These are phyloP conservation scores for Bryum argenteum DNA, from an alignment of 225 moss, liverwort and hornwort species.

Conservation along the genomic window DNA sequence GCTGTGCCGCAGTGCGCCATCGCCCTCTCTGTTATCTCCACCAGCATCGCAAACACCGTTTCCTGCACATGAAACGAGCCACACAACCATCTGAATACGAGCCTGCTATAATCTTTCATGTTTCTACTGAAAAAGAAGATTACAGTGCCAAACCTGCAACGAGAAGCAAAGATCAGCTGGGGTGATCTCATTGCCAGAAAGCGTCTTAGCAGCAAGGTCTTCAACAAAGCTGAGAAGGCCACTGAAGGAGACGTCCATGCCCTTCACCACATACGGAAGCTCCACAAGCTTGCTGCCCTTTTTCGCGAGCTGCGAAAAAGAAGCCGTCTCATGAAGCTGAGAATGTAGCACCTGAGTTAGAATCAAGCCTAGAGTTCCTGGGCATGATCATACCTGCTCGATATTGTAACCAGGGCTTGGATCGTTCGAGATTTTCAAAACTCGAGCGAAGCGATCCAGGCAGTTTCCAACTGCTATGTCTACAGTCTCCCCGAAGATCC, in stretches of 20 bases:
- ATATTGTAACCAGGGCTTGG: conserved; percentile 97
- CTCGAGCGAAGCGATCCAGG: conserved; percentile 88
- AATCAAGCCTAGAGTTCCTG: background rate
- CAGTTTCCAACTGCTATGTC: conserved; percentile 97
- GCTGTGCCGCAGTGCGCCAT: conserved; percentile 90
- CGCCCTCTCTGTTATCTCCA: conserved; percentile 94
- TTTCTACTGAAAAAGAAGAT: background rate
- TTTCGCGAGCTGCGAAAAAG: conserved; percentile 77
- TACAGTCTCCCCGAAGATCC: conserved; percentile 92
- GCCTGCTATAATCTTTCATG: too few relatives aligned
- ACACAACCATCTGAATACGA: background rate
- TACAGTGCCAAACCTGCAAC: conserved; percentile 64
- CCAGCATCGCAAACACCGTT: conserved; percentile 96
- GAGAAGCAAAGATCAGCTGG: conserved; percentile 96
- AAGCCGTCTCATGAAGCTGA: conserved; percentile 16
- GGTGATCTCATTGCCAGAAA: conserved; percentile 65
- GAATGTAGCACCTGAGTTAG: conserved; percentile 2
- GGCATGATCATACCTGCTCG: conserved; percentile 63
- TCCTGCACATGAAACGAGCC: conserved; percentile 46
- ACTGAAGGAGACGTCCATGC: conserved; percentile 94
- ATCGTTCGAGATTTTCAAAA: conserved; percentile 93
- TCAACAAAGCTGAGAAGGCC: conserved; percentile 94
- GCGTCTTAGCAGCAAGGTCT: conserved; percentile 67
- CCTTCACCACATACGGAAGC: conserved; percentile 94
- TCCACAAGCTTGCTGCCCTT: conserved; percentile 71